Base-by-base conservation (phyloP, 179 eudicot species). In the Kewa caespitosa region DNA sequence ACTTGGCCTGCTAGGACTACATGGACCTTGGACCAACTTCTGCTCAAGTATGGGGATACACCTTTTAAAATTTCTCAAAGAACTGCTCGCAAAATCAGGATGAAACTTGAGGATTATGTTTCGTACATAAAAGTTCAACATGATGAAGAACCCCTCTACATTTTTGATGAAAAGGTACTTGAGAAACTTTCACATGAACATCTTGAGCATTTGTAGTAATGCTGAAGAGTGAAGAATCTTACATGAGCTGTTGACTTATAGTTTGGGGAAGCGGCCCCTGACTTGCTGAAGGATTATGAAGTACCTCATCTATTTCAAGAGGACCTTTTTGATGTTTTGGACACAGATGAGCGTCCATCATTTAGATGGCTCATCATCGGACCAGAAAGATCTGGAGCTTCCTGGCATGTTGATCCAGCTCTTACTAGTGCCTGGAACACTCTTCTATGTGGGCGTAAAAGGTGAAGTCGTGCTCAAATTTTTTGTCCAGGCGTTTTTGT, bases 331-430 rank as follows among this genome's bases (percentile, higher is more conserved):
- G 96, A 91, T 84, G 87, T 96, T 41, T 81, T 96, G 84, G 89
- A 86, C 67, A 74, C 59, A 27, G 98, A 93, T 61, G 84, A 89
- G 39, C 89, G 98, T 28, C 99, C 99, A 43, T 81, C 97, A 65
- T 96, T 75, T 78, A 87, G 99, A 80, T 96, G 99, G 99, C 87
- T 96, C 73, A 91, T 96, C 75, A 87, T 91, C 38, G 99, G 99
- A 79, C 99, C 99, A 55, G 99, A 93, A 84, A 91, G 99, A 77
- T 95, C 99, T 79, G 99, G 99, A 78, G 99, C 99, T 69, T 95
- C 99, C 61, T 96, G 99, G 99, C 99, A 96, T 85, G 99, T 96
- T 78, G 99, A 96, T 91, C 99, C 99, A 50, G 97, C 91, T 84
- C 98, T 96, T 74, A 93, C 99, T 71, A 95, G 99, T 85, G 99